Base-by-base conservation (phyloP, 805 yeast genomes). In the Maudiozyma saulgeensis region DNA sequence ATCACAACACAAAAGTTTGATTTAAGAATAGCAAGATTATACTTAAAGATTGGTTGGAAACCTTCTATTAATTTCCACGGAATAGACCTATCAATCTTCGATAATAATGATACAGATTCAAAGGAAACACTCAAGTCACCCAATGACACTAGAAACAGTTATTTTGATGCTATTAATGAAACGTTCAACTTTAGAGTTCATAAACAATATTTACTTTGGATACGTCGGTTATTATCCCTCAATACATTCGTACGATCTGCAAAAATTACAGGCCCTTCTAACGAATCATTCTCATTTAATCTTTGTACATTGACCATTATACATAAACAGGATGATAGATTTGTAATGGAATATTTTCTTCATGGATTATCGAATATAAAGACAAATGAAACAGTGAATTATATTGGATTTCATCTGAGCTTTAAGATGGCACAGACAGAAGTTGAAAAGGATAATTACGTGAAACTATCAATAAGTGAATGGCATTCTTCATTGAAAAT, bases 401-500 rank as follows among this genome's bases (percentile, higher is more conserved):
- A 57, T 35, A 41, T 54, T 13, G 56, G 60, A 1, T 60, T 53
- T 43, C 52, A 46, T 26, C 39, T 57, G 8, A 48, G 46, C 25
- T 53, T 52, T 23, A 51, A 49, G 19, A 41, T 55, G 32, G 32
- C 46, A 11, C 46, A 43, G 26, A 48, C 49, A 23, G 11, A 16
- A 6, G 40, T 43, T 15, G 21, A 15, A 9, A 23, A 46, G 15
- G 39, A 46, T 9, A 35, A 47, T n/a, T 49, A 44, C 38, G 44
- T 45, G 2, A 44, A 41, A 25, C 26, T 58, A 4, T 28, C 43
- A 4, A 26, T 59, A 6, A 46, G 45, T 16, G 47, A 50, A n/a
- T 60, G 63, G 64, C 51, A 53, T 15, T 51, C 62, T 2, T 50
- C 47, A 15, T 39, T 57, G 12, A 56, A 57, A 45, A 19, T 59